A percentile compares a stretch with the other conserved stretches of the same genome.
Evolutionary conservation across 257 asterid species (phyloP).

Genomic region (Solanum appendiculatum): DNA sequence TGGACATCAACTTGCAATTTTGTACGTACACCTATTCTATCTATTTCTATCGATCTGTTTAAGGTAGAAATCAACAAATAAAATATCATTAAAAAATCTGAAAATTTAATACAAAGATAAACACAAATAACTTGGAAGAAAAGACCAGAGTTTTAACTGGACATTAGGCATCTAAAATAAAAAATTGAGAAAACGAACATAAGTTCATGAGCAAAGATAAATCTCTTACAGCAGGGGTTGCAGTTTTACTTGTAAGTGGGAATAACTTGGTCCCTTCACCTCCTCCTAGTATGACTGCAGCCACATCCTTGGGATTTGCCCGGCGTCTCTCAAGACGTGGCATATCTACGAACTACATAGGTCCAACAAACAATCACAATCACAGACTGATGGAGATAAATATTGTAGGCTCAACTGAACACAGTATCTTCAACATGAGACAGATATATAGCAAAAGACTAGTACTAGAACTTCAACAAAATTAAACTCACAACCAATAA

Average conservation of each 20-base stretch:
- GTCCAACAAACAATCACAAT: neutral
- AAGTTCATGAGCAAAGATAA: neutral
- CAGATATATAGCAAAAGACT: neutral
- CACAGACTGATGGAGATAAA: neutral
- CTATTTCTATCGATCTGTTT: neutral
- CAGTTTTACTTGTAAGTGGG: slow-evolving; percentile 86
- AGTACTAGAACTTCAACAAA: neutral
- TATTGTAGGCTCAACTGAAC: neutral
- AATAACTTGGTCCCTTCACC: slow-evolving; percentile 84
- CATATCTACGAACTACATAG: slow-evolving; percentile 38
- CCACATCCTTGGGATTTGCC: slow-evolving; percentile 83
- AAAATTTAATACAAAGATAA: neutral
- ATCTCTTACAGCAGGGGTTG: slow-evolving; percentile 91
- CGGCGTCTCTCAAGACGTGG: slow-evolving; percentile 49
- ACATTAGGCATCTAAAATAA: neutral
- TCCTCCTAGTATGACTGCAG: slow-evolving; percentile 92
- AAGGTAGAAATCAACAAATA: neutral
- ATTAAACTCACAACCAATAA: neutral
- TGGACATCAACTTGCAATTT: neutral
- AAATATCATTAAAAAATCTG: neutral
- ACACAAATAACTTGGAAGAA: neutral
- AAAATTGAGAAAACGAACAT: neutral
- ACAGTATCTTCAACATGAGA: neutral
- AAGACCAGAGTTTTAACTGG: neutral
- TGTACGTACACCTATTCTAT: neutral